Conservation (phyloP, 345 rosid species). For the Iberis pinnata region DNA sequence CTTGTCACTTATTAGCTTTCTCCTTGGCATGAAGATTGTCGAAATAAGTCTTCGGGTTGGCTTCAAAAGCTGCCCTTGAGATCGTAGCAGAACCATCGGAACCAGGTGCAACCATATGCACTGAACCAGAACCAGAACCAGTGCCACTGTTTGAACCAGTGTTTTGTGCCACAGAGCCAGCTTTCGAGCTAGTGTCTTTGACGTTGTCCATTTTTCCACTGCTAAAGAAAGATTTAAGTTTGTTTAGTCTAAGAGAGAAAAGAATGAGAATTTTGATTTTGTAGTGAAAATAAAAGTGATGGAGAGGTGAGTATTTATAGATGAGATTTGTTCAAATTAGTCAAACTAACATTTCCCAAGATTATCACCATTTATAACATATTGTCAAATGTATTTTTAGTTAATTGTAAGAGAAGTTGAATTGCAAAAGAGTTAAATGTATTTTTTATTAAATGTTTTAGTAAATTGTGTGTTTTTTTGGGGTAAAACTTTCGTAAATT, state of each 20-base stretch:
- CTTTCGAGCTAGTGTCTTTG: no score
- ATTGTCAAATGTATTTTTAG: not conserved
- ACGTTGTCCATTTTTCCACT: no score
- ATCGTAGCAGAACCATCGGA: constrained; percentile 10
- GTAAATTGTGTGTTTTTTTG: no score
- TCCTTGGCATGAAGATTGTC: constrained; percentile 15
- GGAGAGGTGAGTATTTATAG: constrained; percentile 7
- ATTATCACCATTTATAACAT: not conserved
- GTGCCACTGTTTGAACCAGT: constrained; percentile 2
- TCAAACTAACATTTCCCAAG: not conserved
- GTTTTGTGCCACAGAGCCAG: constrained; percentile 6
- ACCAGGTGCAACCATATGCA: constrained; percentile 20
- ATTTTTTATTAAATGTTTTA: no score
- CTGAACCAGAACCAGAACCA: not conserved
- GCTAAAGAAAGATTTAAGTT: no score
- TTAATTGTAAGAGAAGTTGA: not conserved
- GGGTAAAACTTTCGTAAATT: no score
- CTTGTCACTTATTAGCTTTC: no score
- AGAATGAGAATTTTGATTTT: no score
- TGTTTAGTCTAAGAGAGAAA: no score
- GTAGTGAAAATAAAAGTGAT: not conserved
- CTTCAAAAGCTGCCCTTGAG: constrained; percentile 13
- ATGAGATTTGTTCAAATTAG: not conserved
- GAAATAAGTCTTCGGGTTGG: constrained; percentile 7
- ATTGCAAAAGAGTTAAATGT: no score